Percentiles rank a stretch among this genome's conserved stretches.
These are phyloP conservation scores for Auricularia auricula-judae DNA, from an alignment of 768 basidiomycete species.

Conservation along the genomic window DNA sequence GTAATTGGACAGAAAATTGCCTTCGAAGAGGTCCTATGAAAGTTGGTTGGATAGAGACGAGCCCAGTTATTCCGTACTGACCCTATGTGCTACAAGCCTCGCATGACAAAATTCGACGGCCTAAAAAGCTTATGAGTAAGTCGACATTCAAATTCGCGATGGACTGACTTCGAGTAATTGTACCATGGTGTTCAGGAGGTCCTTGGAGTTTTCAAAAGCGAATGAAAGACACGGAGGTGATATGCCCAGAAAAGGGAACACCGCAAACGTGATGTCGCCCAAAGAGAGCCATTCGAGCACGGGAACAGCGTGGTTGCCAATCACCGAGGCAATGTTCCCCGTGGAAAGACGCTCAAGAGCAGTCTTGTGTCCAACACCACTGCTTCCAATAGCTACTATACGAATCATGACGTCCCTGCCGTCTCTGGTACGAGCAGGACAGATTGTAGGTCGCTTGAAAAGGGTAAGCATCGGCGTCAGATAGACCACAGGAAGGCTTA, in stretches of 20 bases:
- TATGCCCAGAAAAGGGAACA: not conserved
- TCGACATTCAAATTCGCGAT: not conserved
- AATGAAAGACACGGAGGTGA: not conserved
- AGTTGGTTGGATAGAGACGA: not conserved
- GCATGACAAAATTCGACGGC: too few species aligned
- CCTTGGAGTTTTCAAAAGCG: not conserved
- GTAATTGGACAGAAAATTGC: not conserved
- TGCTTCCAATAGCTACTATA: not conserved
- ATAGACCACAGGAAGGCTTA: too few species aligned
- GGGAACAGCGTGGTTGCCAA: not conserved
- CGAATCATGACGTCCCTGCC: not conserved
- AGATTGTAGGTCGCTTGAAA: not conserved
- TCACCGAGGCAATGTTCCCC: not conserved
- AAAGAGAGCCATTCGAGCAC: not conserved
- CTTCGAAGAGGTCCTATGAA: not conserved
- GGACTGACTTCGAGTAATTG: not conserved
- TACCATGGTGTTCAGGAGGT: not conserved
- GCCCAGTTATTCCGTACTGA: not conserved
- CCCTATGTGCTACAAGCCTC: not conserved
- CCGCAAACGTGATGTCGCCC: not conserved
- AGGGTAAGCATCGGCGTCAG: too few species aligned
- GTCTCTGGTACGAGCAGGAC: not conserved
- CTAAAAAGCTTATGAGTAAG: not conserved
- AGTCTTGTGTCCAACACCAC: not conserved
- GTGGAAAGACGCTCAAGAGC: not conserved